Percentiles rank a stretch among this genome's conserved stretches.
phyloP scores from a whole-genome alignment of 2,329 filamentous ascomycete genomes.

The Trichophyton benhamiae region DNA sequence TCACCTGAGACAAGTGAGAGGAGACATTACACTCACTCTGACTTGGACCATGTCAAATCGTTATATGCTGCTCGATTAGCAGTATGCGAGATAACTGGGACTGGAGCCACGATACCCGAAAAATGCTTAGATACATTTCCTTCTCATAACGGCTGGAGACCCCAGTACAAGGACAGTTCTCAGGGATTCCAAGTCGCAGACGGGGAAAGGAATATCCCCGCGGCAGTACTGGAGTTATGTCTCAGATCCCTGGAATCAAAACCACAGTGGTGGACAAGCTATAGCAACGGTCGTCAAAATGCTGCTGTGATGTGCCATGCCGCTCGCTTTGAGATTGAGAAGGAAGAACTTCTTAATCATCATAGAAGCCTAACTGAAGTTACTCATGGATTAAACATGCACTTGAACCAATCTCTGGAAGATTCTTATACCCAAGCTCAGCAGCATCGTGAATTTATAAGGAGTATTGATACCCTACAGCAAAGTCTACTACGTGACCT shows the following conservation, averaged over 20 bases:
- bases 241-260: slow-evolving; percentile 42
- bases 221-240: slow-evolving; percentile 36
- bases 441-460: slow-evolving; percentile 25
- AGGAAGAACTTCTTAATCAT: slow-evolving; percentile 33
- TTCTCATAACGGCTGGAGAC: slow-evolving; percentile 11
- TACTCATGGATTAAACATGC: slow-evolving; percentile 24
- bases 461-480: slow-evolving; percentile 22
- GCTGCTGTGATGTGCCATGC: slow-evolving; percentile 52
- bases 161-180: slow-evolving; percentile 1
- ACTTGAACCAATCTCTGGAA: slow-evolving; percentile 24
- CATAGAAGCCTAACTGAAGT: slow-evolving; percentile 29
- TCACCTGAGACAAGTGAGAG: slow-evolving; percentile 22
- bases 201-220: slow-evolving; percentile 6
- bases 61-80: slow-evolving; percentile 51
- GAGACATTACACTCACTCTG: slow-evolving; percentile 18
- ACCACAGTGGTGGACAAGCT: slow-evolving; percentile 52
- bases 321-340: slow-evolving; percentile 46
- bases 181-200: slow-evolving; percentile 16
- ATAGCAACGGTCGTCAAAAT: slow-evolving; percentile 50
- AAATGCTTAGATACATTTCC: slow-evolving; percentile 41
- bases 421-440: slow-evolving; percentile 21
- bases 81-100: slow-evolving; percentile 48
- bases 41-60: slow-evolving; percentile 38
- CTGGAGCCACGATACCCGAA: slow-evolving; percentile 39
- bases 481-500: slow-evolving; percentile 22